Percentiles rank a stretch among this genome's conserved stretches.
These are phyloP conservation scores for Beta lomatogona DNA, from an alignment of 179 eudicot genomes.

Conservation along the genomic window DNA sequence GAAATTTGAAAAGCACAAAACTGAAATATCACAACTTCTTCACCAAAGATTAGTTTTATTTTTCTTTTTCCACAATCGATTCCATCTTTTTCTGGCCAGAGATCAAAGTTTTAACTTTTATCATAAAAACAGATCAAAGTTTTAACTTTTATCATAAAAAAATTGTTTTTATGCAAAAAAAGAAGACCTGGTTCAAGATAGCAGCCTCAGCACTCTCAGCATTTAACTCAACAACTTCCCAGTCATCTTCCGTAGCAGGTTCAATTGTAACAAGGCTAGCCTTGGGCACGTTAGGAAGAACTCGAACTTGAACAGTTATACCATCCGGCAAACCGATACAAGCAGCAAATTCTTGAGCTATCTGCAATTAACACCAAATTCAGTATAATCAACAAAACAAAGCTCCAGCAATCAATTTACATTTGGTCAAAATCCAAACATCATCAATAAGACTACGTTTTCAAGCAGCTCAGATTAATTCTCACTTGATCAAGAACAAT, in stretches of 20 bases:
- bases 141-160: too few relatives aligned
- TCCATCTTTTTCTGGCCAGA: neutral
- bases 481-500: too few relatives aligned
- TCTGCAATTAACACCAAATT: conserved; percentile 40
- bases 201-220: conserved; percentile 79
- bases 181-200: conserved; percentile 71
- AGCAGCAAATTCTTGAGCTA: conserved; percentile 79
- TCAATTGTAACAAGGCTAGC: conserved; percentile 78
- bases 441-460: neutral
- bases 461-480: neutral
- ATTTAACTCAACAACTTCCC: conserved; percentile 97
- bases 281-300: conserved; percentile 67
- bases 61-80: neutral
- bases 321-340: conserved; percentile 67
- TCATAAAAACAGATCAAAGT: too few relatives aligned
- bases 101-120: neutral
- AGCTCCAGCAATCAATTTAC: neutral
- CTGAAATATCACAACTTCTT: neutral
- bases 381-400: neutral
- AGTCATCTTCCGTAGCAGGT: conserved; percentile 90
- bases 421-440: neutral
- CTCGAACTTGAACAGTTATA: conserved; percentile 66
- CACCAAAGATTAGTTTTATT: neutral
- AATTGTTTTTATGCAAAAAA: neutral
- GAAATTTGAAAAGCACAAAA: neutral